A percentile compares a stretch with the other conserved stretches of the same genome.
These are phyloP conservation scores for Phoma sp. DNA, from an alignment of 2,329 filamentous ascomycete genomes.

Conservation along the genomic window DNA sequence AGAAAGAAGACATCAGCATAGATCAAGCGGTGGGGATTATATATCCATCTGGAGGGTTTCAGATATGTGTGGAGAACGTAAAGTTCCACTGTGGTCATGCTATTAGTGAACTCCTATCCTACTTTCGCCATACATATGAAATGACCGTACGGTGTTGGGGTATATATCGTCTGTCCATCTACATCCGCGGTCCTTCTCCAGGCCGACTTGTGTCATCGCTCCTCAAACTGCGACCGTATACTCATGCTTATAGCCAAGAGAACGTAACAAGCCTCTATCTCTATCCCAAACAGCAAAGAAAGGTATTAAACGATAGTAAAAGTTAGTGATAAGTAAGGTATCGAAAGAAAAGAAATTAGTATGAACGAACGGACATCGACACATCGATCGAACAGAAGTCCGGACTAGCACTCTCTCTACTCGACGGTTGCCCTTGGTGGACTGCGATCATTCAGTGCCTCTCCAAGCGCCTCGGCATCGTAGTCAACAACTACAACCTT, in stretches of 20 bases:
- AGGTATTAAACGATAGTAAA: conserved; percentile 15
- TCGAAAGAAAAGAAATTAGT: not conserved
- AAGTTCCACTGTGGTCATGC: too few species aligned
- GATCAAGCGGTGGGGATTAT: too few species aligned
- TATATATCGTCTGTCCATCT: conserved; percentile 3
- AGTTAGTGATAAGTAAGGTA: not conserved
- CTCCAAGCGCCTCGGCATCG: conserved; percentile 48
- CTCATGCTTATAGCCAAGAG: conserved; percentile 1
- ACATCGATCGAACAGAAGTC: not conserved
- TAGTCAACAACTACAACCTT: conserved; percentile 47
- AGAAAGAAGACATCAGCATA: too few species aligned
- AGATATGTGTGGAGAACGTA: too few species aligned
- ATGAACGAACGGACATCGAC: conserved; percentile 7
- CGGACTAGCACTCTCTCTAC: not conserved
- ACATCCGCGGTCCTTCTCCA: not conserved
- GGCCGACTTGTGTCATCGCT: not conserved
- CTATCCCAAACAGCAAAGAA: conserved; percentile 5
- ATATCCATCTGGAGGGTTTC: too few species aligned
- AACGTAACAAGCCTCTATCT: not conserved
- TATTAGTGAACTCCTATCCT: too few species aligned
- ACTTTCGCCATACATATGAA: conserved; percentile 11
- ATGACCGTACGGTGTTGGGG: conserved; percentile 6
- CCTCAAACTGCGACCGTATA: not conserved
- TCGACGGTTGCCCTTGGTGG: not conserved
- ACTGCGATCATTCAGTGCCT: conserved; percentile 41